Evolutionary conservation across 2,329 filamentous ascomycete species (phyloP), one percentile per base, ranked within the genome.

Genomic region (Cryoendolithus antarcticus): DNA sequence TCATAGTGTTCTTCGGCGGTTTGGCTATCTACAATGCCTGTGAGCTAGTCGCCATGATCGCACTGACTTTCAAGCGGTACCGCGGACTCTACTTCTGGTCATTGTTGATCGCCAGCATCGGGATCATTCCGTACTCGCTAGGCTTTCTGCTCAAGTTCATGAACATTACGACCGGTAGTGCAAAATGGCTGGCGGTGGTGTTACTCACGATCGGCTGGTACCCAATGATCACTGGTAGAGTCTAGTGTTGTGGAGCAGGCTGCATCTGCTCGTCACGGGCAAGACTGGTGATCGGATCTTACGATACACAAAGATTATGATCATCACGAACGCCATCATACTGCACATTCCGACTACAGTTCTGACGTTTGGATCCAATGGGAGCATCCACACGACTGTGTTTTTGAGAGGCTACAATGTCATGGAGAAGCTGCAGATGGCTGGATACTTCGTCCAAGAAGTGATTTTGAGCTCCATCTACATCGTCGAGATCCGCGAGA

Each of bases 171-270:
- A 48, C 60, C 1, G 61, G 59, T 4, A 39, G 46, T 6, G 11
- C 38, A 8, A 46, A 39, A 28, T 53, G 49, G 47, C 37, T 52
- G 3, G 41, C 47, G 4, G 38, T 50, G 4, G 37, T 51, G 15
- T 29, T 53, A 2, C 34, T 52, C 15, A 63, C 62, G 10, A 43
- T 78, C 40, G 75, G 72, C 8, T 72, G 75, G 70, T 71, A 69
- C 53, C 49, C 60, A 2, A 77, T 79, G 72, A 69, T 79, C 0
- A 75, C 74, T 2, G 76, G 75, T 73, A 77, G 52, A 69, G 70
- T 0, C 48, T 78, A 9, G 75, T 80, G 1, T 60, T 80, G 1
- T 80, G 74, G 61, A 79, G 74, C 0, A 66, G 76, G 5, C 63
- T 80, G 1, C 74, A 79, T 50, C 62, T 80, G 1, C 64, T 80